Base-by-base conservation (phyloP, 2,329 filamentous ascomycete genomes). In the Neonectria magnoliae region DNA sequence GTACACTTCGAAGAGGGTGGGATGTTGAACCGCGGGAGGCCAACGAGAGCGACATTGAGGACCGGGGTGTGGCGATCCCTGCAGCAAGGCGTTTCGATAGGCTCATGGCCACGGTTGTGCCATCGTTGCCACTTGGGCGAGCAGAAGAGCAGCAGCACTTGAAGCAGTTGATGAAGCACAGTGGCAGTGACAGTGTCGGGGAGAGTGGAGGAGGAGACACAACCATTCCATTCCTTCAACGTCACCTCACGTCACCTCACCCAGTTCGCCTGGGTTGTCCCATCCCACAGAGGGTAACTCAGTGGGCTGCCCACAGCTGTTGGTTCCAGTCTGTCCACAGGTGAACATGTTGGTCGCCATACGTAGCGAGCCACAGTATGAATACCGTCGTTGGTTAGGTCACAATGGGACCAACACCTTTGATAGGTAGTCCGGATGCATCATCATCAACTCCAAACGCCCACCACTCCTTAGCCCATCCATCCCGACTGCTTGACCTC, bases 11-110 rank as follows among this genome's bases (percentile, higher is more conserved):
- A 38, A 33, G 6, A 51, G 22, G 31, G 56, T 59, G 47, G 56
- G 47, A 44, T 36, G 36, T 13, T 31, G 42, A 36, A 57, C 31
- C 55, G 36, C 36, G 36, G 44, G 51, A 36, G 48, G 16, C 52
- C 52, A 62, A 33, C 45, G 33, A 47, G n/a, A 27, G 44, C 36
- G 25, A 57, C 45, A 45, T 29, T 47, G 53, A 54, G 47, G 36
- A 38, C 20, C 36, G n/a, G 45, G 41, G 52, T 27, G 52, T 16
- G 29, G 33, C 65, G 65, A 75, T 74, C 73, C 72, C 68, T 74
- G 69, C 61, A 59, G 68, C 71, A 71, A 76, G 76, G 76, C 76
- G 62, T 75, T 75, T 73, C 70, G 57, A 76, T 76, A 74, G 76
- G 76, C 73, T 76, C 65, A 75, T 70, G 71, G 64, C 60, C 60